These are phyloP conservation scores for Alloteropsis semialata DNA, from an alignment of 176 grass and related monocot species.

Conservation along the genomic window DNA sequence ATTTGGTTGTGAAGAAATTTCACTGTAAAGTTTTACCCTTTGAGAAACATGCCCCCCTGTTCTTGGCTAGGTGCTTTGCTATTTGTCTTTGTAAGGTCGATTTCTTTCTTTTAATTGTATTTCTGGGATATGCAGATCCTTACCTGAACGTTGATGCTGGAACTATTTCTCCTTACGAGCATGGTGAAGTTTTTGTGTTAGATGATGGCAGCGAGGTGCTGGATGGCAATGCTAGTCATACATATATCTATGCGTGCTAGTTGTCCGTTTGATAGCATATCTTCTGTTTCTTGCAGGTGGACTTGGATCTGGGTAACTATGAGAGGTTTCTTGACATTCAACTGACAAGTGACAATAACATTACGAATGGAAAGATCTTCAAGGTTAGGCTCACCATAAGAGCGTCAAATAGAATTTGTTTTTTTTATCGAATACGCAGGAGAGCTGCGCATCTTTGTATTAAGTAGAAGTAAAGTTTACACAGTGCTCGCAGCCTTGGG, in stretches of 20 bases:
- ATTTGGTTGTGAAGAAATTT: too few relatives aligned
- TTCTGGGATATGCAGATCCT: slow-evolving; percentile 40
- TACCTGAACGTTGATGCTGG: slow-evolving; percentile 66
- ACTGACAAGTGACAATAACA: slow-evolving; percentile 67
- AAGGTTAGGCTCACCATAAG: too few relatives aligned
- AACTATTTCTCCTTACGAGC: slow-evolving; percentile 59
- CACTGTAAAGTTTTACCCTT: too few relatives aligned
- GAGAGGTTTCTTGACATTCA: slow-evolving; percentile 74
- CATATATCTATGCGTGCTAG: too few relatives aligned
- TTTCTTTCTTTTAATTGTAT: slow-evolving; percentile 23
- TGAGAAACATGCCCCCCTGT: too few relatives aligned
- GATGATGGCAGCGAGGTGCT: slow-evolving; percentile 64
- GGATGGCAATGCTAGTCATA: background rate
- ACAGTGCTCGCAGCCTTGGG: too few relatives aligned
- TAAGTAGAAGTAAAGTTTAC: too few relatives aligned
- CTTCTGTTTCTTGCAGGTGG: slow-evolving; percentile 46
- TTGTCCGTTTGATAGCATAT: background rate
- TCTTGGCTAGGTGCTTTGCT: too few relatives aligned
- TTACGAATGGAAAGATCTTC: slow-evolving; percentile 69
- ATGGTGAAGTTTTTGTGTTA: slow-evolving; percentile 67
- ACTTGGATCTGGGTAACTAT: slow-evolving; percentile 73
- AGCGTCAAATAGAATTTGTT: too few relatives aligned
- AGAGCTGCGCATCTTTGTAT: too few relatives aligned
- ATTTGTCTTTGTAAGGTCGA: too few relatives aligned
- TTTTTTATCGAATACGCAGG: too few relatives aligned